phyloP scores from a whole-genome alignment of 257 asterid species.

The Solanum lycopersicoides region DNA sequence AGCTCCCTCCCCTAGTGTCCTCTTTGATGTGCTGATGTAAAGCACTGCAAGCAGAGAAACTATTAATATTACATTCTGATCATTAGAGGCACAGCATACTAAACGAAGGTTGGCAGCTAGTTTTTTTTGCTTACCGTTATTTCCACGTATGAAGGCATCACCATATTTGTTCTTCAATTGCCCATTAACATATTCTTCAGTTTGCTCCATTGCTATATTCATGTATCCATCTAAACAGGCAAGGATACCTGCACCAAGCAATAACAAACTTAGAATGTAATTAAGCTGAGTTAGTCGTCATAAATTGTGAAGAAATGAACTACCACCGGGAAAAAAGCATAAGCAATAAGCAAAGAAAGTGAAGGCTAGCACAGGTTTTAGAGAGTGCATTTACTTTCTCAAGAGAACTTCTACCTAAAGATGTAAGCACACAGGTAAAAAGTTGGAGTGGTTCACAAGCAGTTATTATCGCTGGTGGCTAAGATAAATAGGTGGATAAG shows the following conservation, averaged over 20 bases:
- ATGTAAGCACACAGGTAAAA: background rate
- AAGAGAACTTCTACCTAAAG: background rate
- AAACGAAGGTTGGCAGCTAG: background rate
- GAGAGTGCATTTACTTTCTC: background rate
- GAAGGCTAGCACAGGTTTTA: background rate
- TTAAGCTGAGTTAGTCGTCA: background rate
- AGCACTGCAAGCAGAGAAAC: constrained; percentile 52
- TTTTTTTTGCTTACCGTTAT: constrained; percentile 49
- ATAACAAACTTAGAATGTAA: background rate
- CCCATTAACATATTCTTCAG: constrained; percentile 96
- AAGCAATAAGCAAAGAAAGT: background rate
- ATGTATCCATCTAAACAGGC: constrained; percentile 97
- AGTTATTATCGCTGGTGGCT: background rate
- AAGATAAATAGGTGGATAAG: background rate
- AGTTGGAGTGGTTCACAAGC: background rate
- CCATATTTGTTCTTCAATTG: constrained; percentile 95
- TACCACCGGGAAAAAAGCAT: background rate
- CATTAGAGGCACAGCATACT: background rate
- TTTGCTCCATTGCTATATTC: constrained; percentile 98
- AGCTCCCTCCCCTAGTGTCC: constrained; percentile 79
- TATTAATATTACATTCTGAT: background rate
- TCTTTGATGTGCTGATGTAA: constrained; percentile 92
- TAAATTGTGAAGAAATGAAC: background rate
- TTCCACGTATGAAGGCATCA: constrained; percentile 95
- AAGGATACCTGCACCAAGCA: constrained; percentile 51